These are phyloP conservation scores for Penicillium sp. DNA, from an alignment of 2,329 filamentous ascomycete genomes.

Conservation along the genomic window DNA sequence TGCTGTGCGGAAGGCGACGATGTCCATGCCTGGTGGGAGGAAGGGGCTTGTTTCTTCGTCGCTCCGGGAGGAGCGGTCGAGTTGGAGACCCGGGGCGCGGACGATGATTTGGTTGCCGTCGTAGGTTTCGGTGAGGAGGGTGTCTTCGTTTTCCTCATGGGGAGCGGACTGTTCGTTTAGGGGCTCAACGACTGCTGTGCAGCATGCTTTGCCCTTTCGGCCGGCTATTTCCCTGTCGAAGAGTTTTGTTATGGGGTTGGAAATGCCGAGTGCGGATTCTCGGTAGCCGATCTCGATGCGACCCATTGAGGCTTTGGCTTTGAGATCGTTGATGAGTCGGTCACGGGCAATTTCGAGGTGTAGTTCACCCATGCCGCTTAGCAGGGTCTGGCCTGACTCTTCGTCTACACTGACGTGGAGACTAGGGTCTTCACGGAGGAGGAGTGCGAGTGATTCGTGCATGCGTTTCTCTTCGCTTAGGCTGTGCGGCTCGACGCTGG, in stretches of 20 bases:
- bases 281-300: conserved; percentile 94
- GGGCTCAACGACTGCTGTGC: conserved; percentile 65
- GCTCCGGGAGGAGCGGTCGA: conserved; percentile 35
- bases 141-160: conserved; percentile 21
- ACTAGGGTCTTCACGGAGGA: conserved; percentile 89
- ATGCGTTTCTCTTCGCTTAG: conserved; percentile 76
- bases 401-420: conserved; percentile 78
- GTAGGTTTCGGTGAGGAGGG: conserved; percentile 44
- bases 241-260: conserved; percentile 55
- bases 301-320: conserved; percentile 78
- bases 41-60: conserved; percentile 45
- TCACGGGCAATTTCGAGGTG: conserved; percentile 92
- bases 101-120: conserved; percentile 70
- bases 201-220: conserved; percentile 72
- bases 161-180: conserved; percentile 38
- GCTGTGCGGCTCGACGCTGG: conserved; percentile 81
- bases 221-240: conserved; percentile 79
- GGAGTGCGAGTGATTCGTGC: conserved; percentile 67
- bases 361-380: conserved; percentile 94
- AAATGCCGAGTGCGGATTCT: conserved; percentile 65
- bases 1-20: conserved; percentile 48
- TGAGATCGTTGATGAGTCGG: conserved; percentile 82
- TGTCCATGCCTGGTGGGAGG: conserved; percentile 53
- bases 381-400: conserved; percentile 86
- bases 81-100: conserved; percentile 49